Base-by-base conservation (phyloP, 129 eudicot species). In the Escallonia rubra region DNA sequence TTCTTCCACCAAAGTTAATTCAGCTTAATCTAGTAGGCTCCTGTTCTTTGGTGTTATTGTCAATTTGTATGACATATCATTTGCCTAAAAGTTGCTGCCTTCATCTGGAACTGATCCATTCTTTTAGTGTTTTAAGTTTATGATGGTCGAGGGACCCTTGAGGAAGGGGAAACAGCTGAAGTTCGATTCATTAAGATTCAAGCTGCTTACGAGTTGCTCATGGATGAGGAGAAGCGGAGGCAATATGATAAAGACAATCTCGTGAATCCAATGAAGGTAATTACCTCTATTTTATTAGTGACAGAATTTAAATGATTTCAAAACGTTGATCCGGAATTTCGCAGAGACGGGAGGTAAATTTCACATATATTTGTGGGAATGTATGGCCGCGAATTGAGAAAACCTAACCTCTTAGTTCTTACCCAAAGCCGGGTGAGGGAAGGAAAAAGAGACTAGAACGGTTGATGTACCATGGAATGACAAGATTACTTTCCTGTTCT, bases 91-190 rank as follows among this genome's bases (percentile, higher is more conserved):
- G 41, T 53, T 67, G 59, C 38, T 23, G 11, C 66, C 12, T 67
- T 4, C 43, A 59, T 40, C 59, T 49, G 66, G 10, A 69, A 51
- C 70, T 82, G 74, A 63, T 69, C 3, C 48, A 9, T 57, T 63
- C 41, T 68, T 48, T 80, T 70, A 53, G 63, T 57, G 61, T 76
- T 74, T 73, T 51, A 69, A 93, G 99, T 93, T 76, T 93, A 93
- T 81, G 82, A 93, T 93, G 99, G 99, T 59, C 89, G 85, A 82
- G 99, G 96, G 63, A 80, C 89, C 64, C 96, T 93, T 23, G 92
- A 87, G 43, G 85, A 93, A 84, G 99, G 95, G 66, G 99, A 93
- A 82, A 93, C 96, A 39, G 96, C 99, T 64, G 99, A 93, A 83
- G 67, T 93, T 79, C 87, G 99, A 78, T 93, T 93, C 79, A 93